phyloP scores from a whole-genome alignment of 2,329 filamentous ascomycete genomes.

The Geosmithia putterillii region DNA sequence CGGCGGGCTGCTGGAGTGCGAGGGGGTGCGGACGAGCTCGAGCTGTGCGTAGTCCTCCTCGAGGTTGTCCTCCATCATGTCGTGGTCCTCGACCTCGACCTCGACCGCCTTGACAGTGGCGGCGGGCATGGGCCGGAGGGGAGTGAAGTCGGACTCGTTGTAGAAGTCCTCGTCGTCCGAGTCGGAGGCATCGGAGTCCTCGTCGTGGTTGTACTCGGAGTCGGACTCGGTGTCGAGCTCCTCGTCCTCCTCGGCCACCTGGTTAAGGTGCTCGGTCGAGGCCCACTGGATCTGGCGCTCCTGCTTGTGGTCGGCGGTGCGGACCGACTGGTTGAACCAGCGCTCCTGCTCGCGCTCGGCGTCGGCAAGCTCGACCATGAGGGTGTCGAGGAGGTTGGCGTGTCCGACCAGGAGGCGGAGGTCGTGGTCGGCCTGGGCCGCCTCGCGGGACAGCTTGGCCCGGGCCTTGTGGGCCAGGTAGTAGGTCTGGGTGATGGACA shows the following conservation, averaged over 20 bases:
- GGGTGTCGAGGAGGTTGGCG: constrained; percentile 90
- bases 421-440: constrained; percentile 83
- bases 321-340: constrained; percentile 96
- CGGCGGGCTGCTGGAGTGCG: constrained; percentile 53
- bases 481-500: constrained; percentile 98
- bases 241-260: constrained; percentile 38
- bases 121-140: constrained; percentile 23
- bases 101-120: constrained; percentile 12
- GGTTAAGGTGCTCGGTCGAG: constrained; percentile 49
- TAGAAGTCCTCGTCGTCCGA: constrained; percentile 45
- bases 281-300: constrained; percentile 82
- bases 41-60: constrained; percentile 56
- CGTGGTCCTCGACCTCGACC: constrained; percentile 25
- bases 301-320: constrained; percentile 50
- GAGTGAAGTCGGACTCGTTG: constrained; percentile 34
- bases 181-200: constrained; percentile 25
- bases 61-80: constrained; percentile 39
- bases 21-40: constrained; percentile 55
- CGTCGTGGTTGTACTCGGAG: constrained; percentile 35
- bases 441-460: constrained; percentile 89
- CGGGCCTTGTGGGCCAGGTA: constrained; percentile 94
- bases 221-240: constrained; percentile 42
- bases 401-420: constrained; percentile 92
- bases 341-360: constrained; percentile 92
- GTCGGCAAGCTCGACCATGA: constrained; percentile 87